These are phyloP conservation scores for Penicillium occitanis DNA, from an alignment of 2,329 filamentous ascomycete genomes.

Conservation along the genomic window DNA sequence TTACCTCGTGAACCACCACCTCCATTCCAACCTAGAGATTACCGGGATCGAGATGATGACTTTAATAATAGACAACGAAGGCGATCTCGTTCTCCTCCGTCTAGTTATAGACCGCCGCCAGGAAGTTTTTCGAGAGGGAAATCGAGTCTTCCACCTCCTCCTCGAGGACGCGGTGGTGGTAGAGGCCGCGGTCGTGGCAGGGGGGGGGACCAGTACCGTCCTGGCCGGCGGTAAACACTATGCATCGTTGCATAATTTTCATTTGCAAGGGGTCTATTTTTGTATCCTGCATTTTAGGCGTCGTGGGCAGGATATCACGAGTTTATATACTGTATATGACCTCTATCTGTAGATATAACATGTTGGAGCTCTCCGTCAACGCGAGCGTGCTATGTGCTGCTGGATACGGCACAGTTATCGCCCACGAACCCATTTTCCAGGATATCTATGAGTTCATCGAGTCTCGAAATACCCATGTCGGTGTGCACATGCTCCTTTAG, in stretches of 20 bases:
- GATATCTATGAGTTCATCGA: conserved; percentile 75
- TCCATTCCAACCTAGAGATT: conserved; percentile 19
- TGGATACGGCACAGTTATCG: conserved; percentile 22
- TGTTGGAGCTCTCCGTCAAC: not conserved
- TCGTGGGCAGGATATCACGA: not conserved
- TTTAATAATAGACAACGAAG: conserved; percentile 28
- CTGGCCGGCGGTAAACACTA: conserved; percentile 18
- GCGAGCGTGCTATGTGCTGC: not conserved
- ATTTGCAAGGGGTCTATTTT: not conserved
- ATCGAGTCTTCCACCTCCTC: not conserved
- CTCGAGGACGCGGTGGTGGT: conserved; percentile 23
- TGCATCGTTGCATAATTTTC: not conserved
- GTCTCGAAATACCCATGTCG: conserved; percentile 66
- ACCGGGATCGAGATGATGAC: conserved; percentile 32
- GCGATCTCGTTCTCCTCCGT: conserved; percentile 35
- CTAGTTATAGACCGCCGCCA: conserved; percentile 7
- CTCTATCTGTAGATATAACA: not conserved
- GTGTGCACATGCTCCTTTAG: conserved; percentile 72
- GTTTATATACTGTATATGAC: not conserved
- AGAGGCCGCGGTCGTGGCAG: conserved; percentile 25
- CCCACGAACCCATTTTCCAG: conserved; percentile 74
- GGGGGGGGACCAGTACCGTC: conserved; percentile 31
- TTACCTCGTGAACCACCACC: conserved; percentile 19
- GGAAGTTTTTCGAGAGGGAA: not conserved
- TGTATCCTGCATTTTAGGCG: not conserved